Percentiles rank a stretch among this genome's conserved stretches.
Conservation (phyloP, 140 eudicot genomes). For the Anethum foeniculum region DNA sequence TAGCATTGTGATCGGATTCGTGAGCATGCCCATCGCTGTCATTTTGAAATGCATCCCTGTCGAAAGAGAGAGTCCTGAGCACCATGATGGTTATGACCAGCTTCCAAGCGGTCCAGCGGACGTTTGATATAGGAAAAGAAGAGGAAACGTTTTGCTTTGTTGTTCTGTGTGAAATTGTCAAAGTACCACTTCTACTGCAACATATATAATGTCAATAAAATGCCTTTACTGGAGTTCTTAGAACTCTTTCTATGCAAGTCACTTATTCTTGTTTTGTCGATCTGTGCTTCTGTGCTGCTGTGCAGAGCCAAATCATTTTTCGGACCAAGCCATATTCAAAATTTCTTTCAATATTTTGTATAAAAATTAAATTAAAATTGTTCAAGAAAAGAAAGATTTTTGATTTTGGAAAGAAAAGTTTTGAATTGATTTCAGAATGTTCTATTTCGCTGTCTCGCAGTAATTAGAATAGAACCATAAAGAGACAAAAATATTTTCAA, state of each 20-base stretch:
- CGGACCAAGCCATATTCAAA: no score
- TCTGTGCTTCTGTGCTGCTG: not conserved
- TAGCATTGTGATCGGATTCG: slow-evolving; percentile 58
- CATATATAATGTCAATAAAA: not conserved
- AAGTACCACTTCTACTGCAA: not conserved
- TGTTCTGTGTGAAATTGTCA: not conserved
- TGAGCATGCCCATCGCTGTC: slow-evolving; percentile 71
- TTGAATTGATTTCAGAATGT: no score
- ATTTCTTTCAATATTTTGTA: no score
- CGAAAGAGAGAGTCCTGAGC: slow-evolving; percentile 16
- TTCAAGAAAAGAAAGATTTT: no score
- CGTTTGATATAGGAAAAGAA: slow-evolving; percentile 27
- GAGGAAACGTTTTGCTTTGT: not conserved
- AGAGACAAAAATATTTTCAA: no score
- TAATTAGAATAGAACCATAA: no score
- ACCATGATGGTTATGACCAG: slow-evolving; percentile 53
- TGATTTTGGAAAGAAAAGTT: no score
- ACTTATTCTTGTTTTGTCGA: not conserved
- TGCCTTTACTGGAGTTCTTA: not conserved
- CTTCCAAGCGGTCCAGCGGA: slow-evolving; percentile 42
- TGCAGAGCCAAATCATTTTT: no score
- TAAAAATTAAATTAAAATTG: no score
- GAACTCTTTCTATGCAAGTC: not conserved
- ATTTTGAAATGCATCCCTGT: slow-evolving; percentile 86
- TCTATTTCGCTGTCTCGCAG: no score